Evolutionary conservation across 2,329 filamentous ascomycete genomes (phyloP).

Genomic region (Colletotrichum noveboracense): DNA sequence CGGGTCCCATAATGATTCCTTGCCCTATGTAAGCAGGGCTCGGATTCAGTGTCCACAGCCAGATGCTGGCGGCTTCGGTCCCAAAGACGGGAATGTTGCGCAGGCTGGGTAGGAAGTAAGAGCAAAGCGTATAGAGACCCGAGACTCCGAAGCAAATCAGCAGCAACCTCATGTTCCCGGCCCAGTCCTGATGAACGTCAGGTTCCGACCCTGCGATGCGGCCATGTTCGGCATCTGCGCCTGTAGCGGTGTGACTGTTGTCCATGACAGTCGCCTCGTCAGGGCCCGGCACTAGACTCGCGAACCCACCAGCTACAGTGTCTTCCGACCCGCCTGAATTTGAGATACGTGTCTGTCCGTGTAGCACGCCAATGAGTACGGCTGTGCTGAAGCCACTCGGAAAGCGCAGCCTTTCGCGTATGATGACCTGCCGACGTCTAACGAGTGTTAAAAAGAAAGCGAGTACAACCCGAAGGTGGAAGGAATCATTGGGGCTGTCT

Average conservation of each 20-base stretch:
- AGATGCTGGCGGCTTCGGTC: constrained; percentile 71
- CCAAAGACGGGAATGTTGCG: constrained; percentile 91
- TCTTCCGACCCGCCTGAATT: constrained; percentile 26
- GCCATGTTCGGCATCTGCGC: background rate
- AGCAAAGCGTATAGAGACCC: constrained; percentile 75
- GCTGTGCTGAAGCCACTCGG: constrained; percentile 96
- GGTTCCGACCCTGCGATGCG: constrained; percentile 3
- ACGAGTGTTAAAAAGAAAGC: background rate
- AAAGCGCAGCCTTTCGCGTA: constrained; percentile 90
- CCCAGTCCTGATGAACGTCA: constrained; percentile 34
- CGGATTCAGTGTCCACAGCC: constrained; percentile 96
- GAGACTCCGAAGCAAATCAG: constrained; percentile 63
- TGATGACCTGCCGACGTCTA: constrained; percentile 85
- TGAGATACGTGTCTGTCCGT: constrained; percentile 58
- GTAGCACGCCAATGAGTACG: constrained; percentile 87
- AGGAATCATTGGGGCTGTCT: constrained; percentile 25
- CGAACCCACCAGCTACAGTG: constrained; percentile 44
- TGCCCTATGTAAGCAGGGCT: constrained; percentile 97
- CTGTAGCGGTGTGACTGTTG: background rate
- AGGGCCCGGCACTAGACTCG: constrained; percentile 42
- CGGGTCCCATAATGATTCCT: constrained; percentile 97
- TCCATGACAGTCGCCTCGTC: background rate
- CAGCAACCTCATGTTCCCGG: constrained; percentile 58
- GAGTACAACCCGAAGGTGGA: background rate
- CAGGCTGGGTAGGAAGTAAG: constrained; percentile 88